Percentiles rank a stretch among this genome's conserved stretches.
These are phyloP conservation scores for Cryptococcus jaspeensis DNA, from an alignment of 1,284 basidiomycete genomes.

Conservation along the genomic window DNA sequence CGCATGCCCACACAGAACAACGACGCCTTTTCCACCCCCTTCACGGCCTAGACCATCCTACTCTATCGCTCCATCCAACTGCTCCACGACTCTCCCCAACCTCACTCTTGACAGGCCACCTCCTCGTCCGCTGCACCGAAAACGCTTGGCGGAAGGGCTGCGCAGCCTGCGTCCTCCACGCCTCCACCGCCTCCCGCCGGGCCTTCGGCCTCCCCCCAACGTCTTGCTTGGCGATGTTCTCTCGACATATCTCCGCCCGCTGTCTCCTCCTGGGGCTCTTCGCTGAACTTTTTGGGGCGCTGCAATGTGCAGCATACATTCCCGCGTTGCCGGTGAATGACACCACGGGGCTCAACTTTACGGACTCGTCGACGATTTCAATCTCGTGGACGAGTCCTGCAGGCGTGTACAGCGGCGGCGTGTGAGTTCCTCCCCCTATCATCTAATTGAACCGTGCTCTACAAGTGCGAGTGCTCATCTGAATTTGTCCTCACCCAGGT, in stretches of 20 bases:
- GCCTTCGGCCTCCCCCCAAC: too few species aligned
- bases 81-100: not conserved
- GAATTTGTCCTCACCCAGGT: constrained; percentile 22
- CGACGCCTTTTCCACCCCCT: too few species aligned
- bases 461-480: not conserved
- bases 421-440: constrained; percentile 31
- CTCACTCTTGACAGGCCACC: not conserved
- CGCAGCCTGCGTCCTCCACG: constrained; percentile 16
- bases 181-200: constrained; percentile 6
- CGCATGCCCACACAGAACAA: too few species aligned
- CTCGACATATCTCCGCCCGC: too few species aligned
- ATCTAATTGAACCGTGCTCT: not conserved
- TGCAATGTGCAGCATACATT: constrained; percentile 49
- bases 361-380: constrained; percentile 60
- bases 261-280: too few species aligned
- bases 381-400: constrained; percentile 61
- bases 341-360: constrained; percentile 59
- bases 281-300: too few species aligned
- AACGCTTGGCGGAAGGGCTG: too few species aligned
- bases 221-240: too few species aligned
- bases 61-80: too few species aligned
- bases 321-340: constrained; percentile 71
- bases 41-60: too few species aligned
- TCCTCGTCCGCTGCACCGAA: not conserved
- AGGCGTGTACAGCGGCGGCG: constrained; percentile 35